phyloP scores from a whole-genome alignment of 2,329 filamentous ascomycete species.

The Gliomastix tumulicola region DNA sequence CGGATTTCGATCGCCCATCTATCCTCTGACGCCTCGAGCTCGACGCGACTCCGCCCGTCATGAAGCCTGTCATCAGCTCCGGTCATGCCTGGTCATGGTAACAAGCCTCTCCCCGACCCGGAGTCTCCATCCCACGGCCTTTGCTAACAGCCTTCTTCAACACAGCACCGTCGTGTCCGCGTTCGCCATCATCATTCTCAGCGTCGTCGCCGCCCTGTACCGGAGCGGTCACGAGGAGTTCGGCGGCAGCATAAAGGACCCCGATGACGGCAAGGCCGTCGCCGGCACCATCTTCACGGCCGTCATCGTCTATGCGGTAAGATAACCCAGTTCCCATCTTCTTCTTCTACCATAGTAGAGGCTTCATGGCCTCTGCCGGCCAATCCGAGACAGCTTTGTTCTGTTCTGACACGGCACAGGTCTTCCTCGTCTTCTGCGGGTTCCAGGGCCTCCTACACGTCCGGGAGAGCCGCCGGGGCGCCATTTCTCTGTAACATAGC shows the following conservation, averaged over 20 bases:
- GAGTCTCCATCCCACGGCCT: constrained; percentile 3
- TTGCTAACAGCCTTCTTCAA: not conserved
- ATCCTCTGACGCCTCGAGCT: too few species aligned
- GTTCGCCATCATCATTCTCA: constrained; percentile 60
- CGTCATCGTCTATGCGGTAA: constrained; percentile 81
- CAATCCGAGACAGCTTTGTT: too few species aligned
- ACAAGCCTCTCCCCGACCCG: constrained; percentile 13
- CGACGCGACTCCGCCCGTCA: constrained; percentile 48
- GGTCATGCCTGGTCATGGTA: constrained; percentile 95
- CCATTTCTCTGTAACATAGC: constrained; percentile 67
- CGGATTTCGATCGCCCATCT: too few species aligned
- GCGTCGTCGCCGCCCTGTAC: constrained; percentile 64
- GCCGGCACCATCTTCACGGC: constrained; percentile 82
- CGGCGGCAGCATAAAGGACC: constrained; percentile 67
- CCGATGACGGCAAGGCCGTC: constrained; percentile 67
- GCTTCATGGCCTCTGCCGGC: too few species aligned
- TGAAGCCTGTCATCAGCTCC: constrained; percentile 92
- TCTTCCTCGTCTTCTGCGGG: constrained; percentile 86
- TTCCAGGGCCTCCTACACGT: constrained; percentile 83
- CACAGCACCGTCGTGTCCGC: constrained; percentile 64
- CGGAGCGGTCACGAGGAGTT: constrained; percentile 75
- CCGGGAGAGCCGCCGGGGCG: constrained; percentile 74
- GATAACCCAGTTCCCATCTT: too few species aligned
- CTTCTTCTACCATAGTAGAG: too few species aligned
- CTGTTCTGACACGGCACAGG: constrained; percentile 50